Evolutionary conservation across 495 filamentous ascomycete genomes (phyloP).

Genomic region (Annulohypoxylon maeteangense): DNA sequence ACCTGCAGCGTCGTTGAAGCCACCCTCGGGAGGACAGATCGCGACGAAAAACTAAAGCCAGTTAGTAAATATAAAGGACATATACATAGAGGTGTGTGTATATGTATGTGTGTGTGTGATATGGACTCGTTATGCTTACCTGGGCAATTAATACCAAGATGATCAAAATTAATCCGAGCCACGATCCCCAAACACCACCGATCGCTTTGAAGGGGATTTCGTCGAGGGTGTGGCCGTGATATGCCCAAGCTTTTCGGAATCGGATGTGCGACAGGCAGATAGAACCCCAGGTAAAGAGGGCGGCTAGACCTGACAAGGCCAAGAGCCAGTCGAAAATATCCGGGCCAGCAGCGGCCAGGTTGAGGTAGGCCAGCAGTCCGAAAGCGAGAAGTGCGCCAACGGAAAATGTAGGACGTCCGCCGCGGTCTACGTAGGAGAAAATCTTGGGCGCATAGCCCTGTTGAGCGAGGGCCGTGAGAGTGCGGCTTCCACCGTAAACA

Average conservation of each 20-base stretch:
- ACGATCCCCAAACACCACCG: slow-evolving; percentile 75
- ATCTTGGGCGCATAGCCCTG: slow-evolving; percentile 66
- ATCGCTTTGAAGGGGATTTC: slow-evolving; percentile 77
- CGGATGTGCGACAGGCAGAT: slow-evolving; percentile 67
- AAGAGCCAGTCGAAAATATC: slow-evolving; percentile 70
- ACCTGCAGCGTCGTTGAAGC: slow-evolving; percentile 57
- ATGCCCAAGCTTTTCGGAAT: slow-evolving; percentile 71
- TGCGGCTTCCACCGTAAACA: slow-evolving; percentile 75
- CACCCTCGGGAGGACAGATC: slow-evolving; percentile 56
- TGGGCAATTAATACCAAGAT: slow-evolving; percentile 71
- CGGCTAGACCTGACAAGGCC: slow-evolving; percentile 63
- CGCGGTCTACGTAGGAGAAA: slow-evolving; percentile 68
- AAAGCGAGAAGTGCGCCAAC: slow-evolving; percentile 59
- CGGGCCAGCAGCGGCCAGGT: slow-evolving; percentile 56
- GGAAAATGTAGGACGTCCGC: slow-evolving; percentile 66
- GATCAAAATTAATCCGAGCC: slow-evolving; percentile 68
- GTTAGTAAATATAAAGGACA: slow-evolving; percentile 20
- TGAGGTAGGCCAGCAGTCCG: slow-evolving; percentile 66
- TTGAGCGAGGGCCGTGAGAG: slow-evolving; percentile 71
- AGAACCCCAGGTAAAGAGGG: slow-evolving; percentile 67
- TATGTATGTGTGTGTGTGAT: not conserved
- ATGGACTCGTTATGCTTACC: slow-evolving; percentile 47
- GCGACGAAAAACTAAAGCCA: slow-evolving; percentile 61
- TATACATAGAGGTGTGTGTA: not conserved
- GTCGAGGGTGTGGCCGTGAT: slow-evolving; percentile 70